Percentiles rank a stretch among this genome's conserved stretches.
phyloP scores from a whole-genome alignment of 306 rosid species.

The Cicer arietinum region DNA sequence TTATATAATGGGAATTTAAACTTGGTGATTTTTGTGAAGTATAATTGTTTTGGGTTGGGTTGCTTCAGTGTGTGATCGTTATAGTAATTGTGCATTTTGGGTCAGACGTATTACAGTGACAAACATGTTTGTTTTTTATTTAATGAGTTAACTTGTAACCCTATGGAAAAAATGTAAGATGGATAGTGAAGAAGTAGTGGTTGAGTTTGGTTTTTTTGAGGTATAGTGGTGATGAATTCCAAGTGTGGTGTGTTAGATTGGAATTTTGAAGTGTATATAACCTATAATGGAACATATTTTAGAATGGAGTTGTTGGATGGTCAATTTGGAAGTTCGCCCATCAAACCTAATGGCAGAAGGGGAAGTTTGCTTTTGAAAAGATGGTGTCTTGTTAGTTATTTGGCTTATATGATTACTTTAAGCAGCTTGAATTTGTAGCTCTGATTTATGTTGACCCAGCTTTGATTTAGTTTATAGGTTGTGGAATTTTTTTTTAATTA shows the following conservation, averaged over 20 bases:
- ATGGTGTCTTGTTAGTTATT: neutral
- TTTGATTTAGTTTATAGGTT: neutral
- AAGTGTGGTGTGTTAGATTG: constrained; percentile 8
- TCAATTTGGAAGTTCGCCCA: neutral
- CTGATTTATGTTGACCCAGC: neutral
- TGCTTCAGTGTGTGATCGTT: constrained; percentile 8
- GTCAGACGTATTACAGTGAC: neutral
- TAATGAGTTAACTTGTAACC: neutral
- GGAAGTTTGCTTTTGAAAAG: neutral
- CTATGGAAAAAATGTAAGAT: neutral
- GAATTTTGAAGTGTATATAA: neutral
- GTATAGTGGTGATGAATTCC: neutral
- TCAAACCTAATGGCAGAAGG: neutral
- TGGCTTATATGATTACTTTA: constrained; percentile 15
- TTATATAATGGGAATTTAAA: neutral
- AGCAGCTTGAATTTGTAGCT: neutral
- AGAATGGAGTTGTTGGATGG: constrained; percentile 13
- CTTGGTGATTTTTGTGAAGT: neutral
- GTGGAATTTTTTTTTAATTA: neutral
- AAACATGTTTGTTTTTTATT: neutral
- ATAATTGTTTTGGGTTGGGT: neutral
- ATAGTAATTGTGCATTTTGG: neutral
- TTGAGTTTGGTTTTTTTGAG: neutral
- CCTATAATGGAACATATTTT: neutral
- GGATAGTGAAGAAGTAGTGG: constrained; percentile 13